Evolutionary conservation across 2,329 filamentous ascomycete genomes (phyloP).

Genomic region (Achaetomium macrosporum): DNA sequence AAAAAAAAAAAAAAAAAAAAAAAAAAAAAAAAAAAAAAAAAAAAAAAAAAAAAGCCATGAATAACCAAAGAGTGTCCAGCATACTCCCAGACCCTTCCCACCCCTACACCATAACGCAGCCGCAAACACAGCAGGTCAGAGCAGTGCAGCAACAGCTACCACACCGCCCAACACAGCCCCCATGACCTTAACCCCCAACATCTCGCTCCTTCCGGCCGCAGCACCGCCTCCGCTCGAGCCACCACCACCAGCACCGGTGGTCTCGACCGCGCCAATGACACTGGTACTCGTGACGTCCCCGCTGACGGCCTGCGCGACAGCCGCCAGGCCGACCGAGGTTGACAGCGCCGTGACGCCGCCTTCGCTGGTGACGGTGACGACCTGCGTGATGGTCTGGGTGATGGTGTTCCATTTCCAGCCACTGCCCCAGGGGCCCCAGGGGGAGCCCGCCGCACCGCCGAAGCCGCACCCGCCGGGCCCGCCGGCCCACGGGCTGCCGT

Average conservation of each 20-base stretch:
- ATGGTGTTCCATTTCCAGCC: conserved; percentile 36
- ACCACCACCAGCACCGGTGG: background rate
- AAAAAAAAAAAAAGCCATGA: too few relatives aligned
- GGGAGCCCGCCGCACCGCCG: conserved; percentile 28
- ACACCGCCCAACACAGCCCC: conserved; percentile 28
- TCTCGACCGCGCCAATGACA: conserved; percentile 20
- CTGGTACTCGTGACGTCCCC: conserved; percentile 29
- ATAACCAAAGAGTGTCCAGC: background rate
- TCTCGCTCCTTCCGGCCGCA: background rate
- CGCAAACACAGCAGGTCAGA: conserved; percentile 19
- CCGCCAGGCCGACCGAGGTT: conserved; percentile 27
- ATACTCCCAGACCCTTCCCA: background rate
- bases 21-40: too few relatives aligned
- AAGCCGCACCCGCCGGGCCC: conserved; percentile 34
- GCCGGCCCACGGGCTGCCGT: conserved; percentile 36
- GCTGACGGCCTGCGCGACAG: conserved; percentile 29
- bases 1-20: too few relatives aligned
- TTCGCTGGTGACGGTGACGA: conserved; percentile 29
- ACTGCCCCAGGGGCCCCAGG: conserved; percentile 37
- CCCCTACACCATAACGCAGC: background rate
- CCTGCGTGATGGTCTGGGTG: conserved; percentile 30
- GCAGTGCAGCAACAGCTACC: conserved; percentile 26
- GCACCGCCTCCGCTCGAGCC: background rate
- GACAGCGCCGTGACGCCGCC: conserved; percentile 14
- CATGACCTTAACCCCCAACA: conserved; percentile 9